Base-by-base conservation (phyloP, 352 stramenopile species). In the Globisporangium radiosum region DNA sequence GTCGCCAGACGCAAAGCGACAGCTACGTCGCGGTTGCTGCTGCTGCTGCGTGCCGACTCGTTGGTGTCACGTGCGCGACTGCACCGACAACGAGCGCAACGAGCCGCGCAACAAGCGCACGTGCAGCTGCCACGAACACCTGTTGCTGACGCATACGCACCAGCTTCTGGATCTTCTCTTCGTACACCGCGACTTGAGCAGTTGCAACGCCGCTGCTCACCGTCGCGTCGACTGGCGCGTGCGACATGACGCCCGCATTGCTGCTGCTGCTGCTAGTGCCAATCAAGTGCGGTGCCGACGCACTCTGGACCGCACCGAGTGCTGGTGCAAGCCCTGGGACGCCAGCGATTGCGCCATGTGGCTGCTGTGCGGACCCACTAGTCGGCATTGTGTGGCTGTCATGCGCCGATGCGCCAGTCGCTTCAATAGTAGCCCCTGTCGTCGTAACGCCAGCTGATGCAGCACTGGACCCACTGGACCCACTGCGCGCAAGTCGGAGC, bases 161-260 rank as follows among this genome's bases (percentile, higher is more conserved):
- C 77, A 93, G 54, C 59, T 76, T 73, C 49, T 82, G 70, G 45
- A 88, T 72, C 50, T 85, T 83, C 59, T 81, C 79, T 74, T 93
- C 78, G 59, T 90, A 88, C 54, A 81, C 78, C 0, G 78, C 78
- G 56, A 86, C 72, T 57, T 86, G 73, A 9, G 75, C 62, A 1
- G 68, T 66, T 2, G 68, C 76, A 50, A 85, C 63, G 9, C 70
- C 73, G 59, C 76, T 82, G 62, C 69, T 77, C 60, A 65, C 71
- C 10, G 52, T 64, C 11, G 59, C 59, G 36, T 43, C 39, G 5
- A 39, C 37, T 5, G 59, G 37, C 9, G 52, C 52, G 1, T 58
- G 53, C 7, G 59, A 64, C 19, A 64, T 37, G 59, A 39, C 7
- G 51, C 25, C 25, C 25, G 25, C 59, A 4, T 40, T 44, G 14